Evolutionary conservation across 2,329 filamentous ascomycete genomes (phyloP).

Genomic region (Trichophaea hybrida): DNA sequence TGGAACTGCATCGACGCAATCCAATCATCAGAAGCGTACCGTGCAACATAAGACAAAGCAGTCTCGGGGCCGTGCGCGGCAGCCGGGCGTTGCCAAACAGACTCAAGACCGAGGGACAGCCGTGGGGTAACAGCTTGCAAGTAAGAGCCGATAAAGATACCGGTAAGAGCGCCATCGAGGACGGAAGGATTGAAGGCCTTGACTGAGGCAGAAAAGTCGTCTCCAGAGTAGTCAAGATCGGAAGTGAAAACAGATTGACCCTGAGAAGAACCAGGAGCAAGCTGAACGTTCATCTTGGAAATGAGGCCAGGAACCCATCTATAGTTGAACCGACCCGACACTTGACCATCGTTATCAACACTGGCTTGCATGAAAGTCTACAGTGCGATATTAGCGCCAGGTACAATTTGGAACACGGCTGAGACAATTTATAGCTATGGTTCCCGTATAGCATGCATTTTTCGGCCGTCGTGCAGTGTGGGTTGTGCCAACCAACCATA

Average conservation of each 20-base stretch:
- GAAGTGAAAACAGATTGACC: conserved; percentile 79
- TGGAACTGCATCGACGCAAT: conserved; percentile 81
- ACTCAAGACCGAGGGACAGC: conserved; percentile 77
- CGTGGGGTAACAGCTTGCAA: conserved; percentile 81
- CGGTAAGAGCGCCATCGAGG: conserved; percentile 81
- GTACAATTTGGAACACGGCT: neutral
- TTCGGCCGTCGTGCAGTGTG: neutral
- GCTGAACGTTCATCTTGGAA: conserved; percentile 76
- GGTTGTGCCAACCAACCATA: neutral
- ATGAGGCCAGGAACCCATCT: conserved; percentile 68
- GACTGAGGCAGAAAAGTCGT: conserved; percentile 81
- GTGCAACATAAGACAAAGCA: conserved; percentile 73
- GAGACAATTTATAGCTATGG: neutral
- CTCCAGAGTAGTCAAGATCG: conserved; percentile 88
- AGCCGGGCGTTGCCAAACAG: conserved; percentile 79
- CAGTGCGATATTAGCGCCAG: neutral
- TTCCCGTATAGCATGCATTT: too few species aligned
- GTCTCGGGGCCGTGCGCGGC: conserved; percentile 81
- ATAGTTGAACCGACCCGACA: conserved; percentile 85
- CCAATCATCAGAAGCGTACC: conserved; percentile 88
- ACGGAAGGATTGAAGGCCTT: conserved; percentile 94
- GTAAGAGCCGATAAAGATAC: conserved; percentile 91
- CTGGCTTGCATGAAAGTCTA: conserved; percentile 93
- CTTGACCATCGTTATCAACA: conserved; percentile 78
- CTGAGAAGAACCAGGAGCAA: conserved; percentile 49